Evolutionary conservation across 345 rosid genomes (phyloP), one percentile per base, ranked within the genome.

Genomic region (Arabis hirsuta): DNA sequence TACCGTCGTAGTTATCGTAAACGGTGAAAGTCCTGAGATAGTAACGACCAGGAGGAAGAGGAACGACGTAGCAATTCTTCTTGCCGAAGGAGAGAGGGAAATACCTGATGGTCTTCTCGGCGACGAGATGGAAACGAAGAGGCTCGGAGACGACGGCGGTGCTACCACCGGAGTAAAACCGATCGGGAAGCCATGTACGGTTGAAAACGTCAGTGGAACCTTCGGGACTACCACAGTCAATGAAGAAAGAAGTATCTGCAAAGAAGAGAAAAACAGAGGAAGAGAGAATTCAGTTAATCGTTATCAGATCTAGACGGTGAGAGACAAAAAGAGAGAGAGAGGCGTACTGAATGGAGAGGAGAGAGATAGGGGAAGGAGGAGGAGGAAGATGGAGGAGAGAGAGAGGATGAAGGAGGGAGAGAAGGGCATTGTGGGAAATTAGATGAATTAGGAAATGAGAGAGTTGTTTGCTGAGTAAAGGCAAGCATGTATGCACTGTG

Each of bases 81-180:
- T 92, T 92, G 13, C 99, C 99, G 72, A 83, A 87, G 67, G 99
- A 88, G 52, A 83, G 86, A 2, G 99, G 97, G 88, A 96, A 96
- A 77, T 63, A 90, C 52, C 98, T 91, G 76, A 96, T 81, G 32
- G 86, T 83, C 69, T 82, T 90, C 78, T 96, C 99, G 7, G 83
- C 89, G 2, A 74, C 82, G 67, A 67, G 82, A 22, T 29, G 78
- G 86, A 96, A 96, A 53, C 67, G 88, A 42, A 96, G 88, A 11
- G 99, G 98, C 84, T 92, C 95, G 48, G 99, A 96, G 48, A 96
- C 99, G 0, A 82, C 81, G 34, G 87, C 69, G 38, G 84, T 32
- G 52, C 73, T 55, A 19, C 99, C 99, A 16, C 96, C 96, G 57
- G 95, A 76, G 91, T 81, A 96, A 76, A 74, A 96, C 0, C 84